Percentiles rank a stretch among this genome's conserved stretches.
Conservation (phyloP, 208 protist genomes). For the Novymonas esmeraldas region DNA sequence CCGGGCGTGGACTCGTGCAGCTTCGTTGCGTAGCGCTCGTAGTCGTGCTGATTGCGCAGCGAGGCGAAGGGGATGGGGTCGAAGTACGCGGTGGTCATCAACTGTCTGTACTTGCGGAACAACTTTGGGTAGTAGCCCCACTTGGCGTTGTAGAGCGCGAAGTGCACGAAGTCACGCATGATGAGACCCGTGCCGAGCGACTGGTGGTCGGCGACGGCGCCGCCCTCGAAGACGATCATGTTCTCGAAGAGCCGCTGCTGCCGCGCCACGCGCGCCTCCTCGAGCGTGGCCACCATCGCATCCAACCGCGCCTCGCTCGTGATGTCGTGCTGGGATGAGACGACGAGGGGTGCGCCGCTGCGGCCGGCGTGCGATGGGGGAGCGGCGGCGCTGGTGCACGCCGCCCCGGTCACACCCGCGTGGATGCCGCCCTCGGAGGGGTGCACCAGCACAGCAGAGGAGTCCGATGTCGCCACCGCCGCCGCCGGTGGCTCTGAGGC, state of each 20-base stretch:
- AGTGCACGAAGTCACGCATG: constrained; percentile 89
- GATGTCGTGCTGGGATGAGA: constrained; percentile 64
- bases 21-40: constrained; percentile 70
- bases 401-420: background rate
- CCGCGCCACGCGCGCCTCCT: constrained; percentile 73
- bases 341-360: constrained; percentile 40
- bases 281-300: constrained; percentile 46
- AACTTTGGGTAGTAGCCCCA: constrained; percentile 92
- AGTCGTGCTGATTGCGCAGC: constrained; percentile 85
- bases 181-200: constrained; percentile 72
- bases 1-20: constrained; percentile 78
- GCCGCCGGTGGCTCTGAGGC: background rate
- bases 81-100: constrained; percentile 89
- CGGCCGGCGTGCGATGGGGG: background rate
- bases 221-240: constrained; percentile 88
- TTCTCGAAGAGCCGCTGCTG: constrained; percentile 75
- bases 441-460: constrained; percentile 2
- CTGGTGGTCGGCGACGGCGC: constrained; percentile 69
- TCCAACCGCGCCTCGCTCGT: constrained; percentile 44
- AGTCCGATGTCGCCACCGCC: background rate
- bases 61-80: constrained; percentile 82
- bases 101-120: constrained; percentile 82
- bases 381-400: background rate
- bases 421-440: constrained; percentile 9
- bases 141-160: constrained; percentile 83